phyloP scores from a whole-genome alignment of 192 early-diverging fungal species.

The Phlyctochytrium bullatum region DNA sequence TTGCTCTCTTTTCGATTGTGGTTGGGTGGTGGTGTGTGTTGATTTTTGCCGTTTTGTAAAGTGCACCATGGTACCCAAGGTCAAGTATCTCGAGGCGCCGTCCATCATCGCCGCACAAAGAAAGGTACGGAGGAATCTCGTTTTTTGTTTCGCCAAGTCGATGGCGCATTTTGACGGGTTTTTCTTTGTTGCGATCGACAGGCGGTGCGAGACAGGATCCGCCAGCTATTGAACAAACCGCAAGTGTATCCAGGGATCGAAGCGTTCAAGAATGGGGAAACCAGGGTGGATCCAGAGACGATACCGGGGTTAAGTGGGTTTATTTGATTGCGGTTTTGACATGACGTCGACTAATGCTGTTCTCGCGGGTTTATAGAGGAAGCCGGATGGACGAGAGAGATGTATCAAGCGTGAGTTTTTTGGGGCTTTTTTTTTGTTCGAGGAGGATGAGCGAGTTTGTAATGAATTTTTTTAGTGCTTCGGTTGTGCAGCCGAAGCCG shows the following conservation, averaged over 20 bases:
- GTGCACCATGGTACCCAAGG: conserved; percentile 89
- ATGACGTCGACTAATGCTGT: neutral
- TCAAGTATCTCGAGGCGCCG: conserved; percentile 75
- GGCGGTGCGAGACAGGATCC: conserved; percentile 86
- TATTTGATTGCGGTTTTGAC: neutral
- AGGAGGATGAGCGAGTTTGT: no score
- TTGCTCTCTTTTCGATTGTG: conserved; percentile 11
- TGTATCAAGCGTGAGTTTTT: conserved; percentile 54
- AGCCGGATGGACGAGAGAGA: conserved; percentile 91
- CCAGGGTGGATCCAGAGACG: conserved; percentile 66
- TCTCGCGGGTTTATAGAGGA: conserved; percentile 53
- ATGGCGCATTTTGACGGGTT: no score
- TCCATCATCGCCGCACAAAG: conserved; percentile 74
- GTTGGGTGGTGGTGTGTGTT: neutral
- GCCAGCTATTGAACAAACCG: conserved; percentile 67
- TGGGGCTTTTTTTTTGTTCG: conserved; percentile 8
- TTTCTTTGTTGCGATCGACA: conserved; percentile 20
- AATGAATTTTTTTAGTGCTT: no score
- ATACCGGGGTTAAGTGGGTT: conserved; percentile 84
- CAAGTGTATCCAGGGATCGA: conserved; percentile 77
- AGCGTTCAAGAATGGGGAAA: conserved; percentile 49
- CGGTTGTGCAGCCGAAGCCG: conserved; percentile 37
- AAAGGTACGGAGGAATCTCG: conserved; percentile 31
- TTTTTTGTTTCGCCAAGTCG: no score
- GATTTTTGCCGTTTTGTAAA: conserved; percentile 23